Evolutionary conservation across 164 flowering plant species (phyloP), one percentile per base, ranked within the genome.

Genomic region (Vitis cinerea): DNA sequence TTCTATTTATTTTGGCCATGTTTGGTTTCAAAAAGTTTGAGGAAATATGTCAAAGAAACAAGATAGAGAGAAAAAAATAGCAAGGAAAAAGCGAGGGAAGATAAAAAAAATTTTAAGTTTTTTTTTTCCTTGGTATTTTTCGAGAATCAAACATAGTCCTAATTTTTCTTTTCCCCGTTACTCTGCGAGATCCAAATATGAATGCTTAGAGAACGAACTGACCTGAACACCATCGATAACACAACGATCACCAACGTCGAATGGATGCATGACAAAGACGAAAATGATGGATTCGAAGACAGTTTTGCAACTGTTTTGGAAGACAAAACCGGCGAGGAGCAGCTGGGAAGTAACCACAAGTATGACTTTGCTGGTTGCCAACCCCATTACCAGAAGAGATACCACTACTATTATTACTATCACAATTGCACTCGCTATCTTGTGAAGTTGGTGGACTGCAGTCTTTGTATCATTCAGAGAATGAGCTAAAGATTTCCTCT

Each of bases 201-300:
- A 37, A 37, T 4, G 6, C 44, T 4, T 6, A 37, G 7, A 37
- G 7, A 7, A 71, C 2, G n/a, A 27, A 23, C 53, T 67, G 59
- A 88, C 92, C 86, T 79, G 83, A 10, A 83, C 81, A 0, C 84
- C 87, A 50, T 88, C 92, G 4, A 88, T 66, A 10, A 78, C 84
- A 48, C 87, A 84, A 2, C 92, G 88, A 73, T 88, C 90, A 14
- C 92, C 92, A 10, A 84, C 82, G 60, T 87, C 91, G 48, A 83
- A 87, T 9, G 89, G 91, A 62, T 87, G 91, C 85, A 87, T 79
- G 17, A 85, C 84, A 51, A 87, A 87, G 56, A 87, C 84, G 44
- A 87, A 87, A 44, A 87, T 74, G 74, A 87, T 83, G 67, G 86
- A 71, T 61, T 87, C 91, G 27, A 87, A 85, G 48, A 84, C 65